Conservation (phyloP, 257 asterid species). For the Primulina huaijiensis region DNA sequence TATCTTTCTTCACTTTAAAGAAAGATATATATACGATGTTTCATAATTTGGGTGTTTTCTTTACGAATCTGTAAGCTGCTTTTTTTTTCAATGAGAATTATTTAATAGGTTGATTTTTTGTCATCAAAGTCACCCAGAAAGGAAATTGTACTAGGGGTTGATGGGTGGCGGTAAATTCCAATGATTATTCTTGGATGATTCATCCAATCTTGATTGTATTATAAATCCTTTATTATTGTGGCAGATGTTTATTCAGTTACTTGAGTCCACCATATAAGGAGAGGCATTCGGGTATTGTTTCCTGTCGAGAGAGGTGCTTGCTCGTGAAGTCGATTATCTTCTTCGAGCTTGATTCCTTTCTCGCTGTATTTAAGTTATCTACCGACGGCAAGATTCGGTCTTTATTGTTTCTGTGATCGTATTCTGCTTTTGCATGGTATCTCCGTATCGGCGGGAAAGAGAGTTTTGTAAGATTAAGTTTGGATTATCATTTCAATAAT, state of each 20-base stretch:
- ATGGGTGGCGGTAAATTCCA: background rate
- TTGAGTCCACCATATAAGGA: slow-evolving; percentile 19
- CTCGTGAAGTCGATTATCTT: slow-evolving; percentile 36
- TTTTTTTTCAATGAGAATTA: too few relatives aligned
- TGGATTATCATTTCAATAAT: slow-evolving; percentile 37
- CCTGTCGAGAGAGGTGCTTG: slow-evolving; percentile 53
- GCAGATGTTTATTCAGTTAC: slow-evolving; percentile 26
- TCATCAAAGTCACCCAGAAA: background rate
- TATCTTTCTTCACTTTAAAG: slow-evolving; percentile 30
- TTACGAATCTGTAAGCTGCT: background rate
- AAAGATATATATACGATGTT: slow-evolving; percentile 23
- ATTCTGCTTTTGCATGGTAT: slow-evolving; percentile 23
- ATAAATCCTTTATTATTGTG: slow-evolving; percentile 19
- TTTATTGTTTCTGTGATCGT: slow-evolving; percentile 19
- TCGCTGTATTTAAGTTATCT: slow-evolving; percentile 20
- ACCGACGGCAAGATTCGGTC: slow-evolving; percentile 8
- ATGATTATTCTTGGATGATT: background rate
- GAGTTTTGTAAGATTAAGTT: slow-evolving; percentile 16
- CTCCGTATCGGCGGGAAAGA: slow-evolving; percentile 15
- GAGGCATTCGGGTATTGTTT: slow-evolving; percentile 29
- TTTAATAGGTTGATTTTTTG: background rate
- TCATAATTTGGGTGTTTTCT: background rate
- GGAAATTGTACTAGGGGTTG: background rate
- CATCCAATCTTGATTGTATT: slow-evolving; percentile 21
- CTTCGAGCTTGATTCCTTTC: slow-evolving; percentile 61